These are phyloP conservation scores for Pseudozyma pruni DNA, from an alignment of 1,284 basidiomycete genomes.

Conservation along the genomic window DNA sequence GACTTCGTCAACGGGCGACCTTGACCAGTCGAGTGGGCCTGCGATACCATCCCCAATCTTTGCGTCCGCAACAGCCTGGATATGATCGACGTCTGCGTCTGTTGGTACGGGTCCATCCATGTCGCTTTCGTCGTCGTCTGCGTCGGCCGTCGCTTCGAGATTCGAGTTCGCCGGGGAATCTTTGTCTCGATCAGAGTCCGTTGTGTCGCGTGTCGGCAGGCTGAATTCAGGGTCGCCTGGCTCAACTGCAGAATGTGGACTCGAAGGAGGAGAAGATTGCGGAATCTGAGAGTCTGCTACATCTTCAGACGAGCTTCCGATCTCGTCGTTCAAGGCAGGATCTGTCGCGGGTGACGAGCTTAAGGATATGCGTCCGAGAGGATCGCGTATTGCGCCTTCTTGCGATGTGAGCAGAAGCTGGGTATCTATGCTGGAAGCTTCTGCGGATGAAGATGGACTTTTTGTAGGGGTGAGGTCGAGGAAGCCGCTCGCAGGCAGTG, in stretches of 20 bases:
- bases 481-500: constrained; percentile 18
- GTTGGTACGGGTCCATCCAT: constrained; percentile 7
- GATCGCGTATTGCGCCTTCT: constrained; percentile 41
- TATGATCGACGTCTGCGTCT: constrained; percentile 29
- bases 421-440: not conserved
- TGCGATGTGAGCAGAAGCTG: constrained; percentile 5
- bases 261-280: constrained; percentile 13
- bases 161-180: not conserved
- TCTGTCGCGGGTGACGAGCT: not conserved
- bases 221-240: not conserved
- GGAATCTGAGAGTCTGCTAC: constrained; percentile 22
- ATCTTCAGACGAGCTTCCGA: constrained; percentile 27
- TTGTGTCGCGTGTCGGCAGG: not conserved
- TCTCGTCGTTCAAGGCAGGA: constrained; percentile 6
- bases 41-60: constrained; percentile 25
- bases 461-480: constrained; percentile 17
- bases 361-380: constrained; percentile 12
- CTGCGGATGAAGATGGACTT: not conserved
- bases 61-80: constrained; percentile 12
- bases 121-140: not conserved
- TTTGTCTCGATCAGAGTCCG: not conserved
- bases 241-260: not conserved
- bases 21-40: constrained; percentile 21
- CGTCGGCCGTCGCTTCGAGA: not conserved
- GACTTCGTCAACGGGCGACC: constrained; percentile 7